Base-by-base conservation (phyloP, 768 basidiomycete species). In the Kwoniella pini region DNA sequence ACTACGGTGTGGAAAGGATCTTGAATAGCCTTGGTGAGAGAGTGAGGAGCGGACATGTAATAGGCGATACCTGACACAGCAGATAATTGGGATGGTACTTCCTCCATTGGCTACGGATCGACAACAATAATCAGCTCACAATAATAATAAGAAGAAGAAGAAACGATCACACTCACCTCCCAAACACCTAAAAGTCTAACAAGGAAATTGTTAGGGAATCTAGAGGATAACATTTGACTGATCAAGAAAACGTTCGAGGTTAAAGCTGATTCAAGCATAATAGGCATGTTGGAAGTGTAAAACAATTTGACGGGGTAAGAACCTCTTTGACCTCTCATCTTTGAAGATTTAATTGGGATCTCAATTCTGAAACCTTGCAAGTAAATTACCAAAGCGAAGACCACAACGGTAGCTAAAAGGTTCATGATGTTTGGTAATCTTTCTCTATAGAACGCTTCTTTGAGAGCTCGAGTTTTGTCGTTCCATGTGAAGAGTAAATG, bases 211-310 rank as follows among this genome's bases (percentile, higher is more conserved):
- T 82, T 81, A 0, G 96, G 96, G 87, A 95, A 98, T 13, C 95
- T 85, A 33, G 83, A 84, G 38, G 88, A 87, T 62, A 98, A 85
- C 94, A 98, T 98, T 81, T 98, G 96, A 28, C 87, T 89, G 71
- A 98, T 84, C 79, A 98, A 90, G 82, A 93, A 98, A 28, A 99
- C 87, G 79, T 99, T 95, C 59, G 86, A 88, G 0, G 91, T 91
- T 57, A 98, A 82, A 13, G 94, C 94, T 13, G 85, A 87, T 81
- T 98, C 90, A 62, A 98, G 85, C 95, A 99, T 99, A 83, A 99
- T 98, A 58, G 95, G 95, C 95, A 97, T 99, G 82, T 98, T 99
- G 43, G 86, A 88, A 15, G 96, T 98, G 81, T 98, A 99, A 82
- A 99, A 98, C 36, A 98, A 86, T 82, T 98, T 98, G 82, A 99